These are phyloP conservation scores for Pythium vanterpoolii DNA, from an alignment of 352 stramenopile species.

Conservation along the genomic window DNA sequence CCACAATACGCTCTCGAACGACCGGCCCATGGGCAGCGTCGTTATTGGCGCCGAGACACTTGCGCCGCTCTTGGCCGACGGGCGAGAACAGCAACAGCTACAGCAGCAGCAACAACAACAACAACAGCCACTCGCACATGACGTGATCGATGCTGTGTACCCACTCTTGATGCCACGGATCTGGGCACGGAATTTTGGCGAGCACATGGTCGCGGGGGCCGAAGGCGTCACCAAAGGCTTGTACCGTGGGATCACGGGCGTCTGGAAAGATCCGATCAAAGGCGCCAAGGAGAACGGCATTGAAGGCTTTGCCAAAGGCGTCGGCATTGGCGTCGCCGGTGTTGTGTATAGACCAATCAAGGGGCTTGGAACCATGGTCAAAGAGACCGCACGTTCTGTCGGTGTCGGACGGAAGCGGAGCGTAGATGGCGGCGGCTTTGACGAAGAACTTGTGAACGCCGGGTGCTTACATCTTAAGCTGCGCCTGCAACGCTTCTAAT, in stretches of 20 bases:
- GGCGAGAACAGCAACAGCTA: background rate
- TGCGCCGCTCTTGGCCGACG: conserved; percentile 23
- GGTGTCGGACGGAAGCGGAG: conserved; percentile 52
- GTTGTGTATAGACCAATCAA: conserved; percentile 72
- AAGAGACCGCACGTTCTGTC: conserved; percentile 66
- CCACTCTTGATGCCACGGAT: conserved; percentile 56
- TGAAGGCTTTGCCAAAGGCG: conserved; percentile 70
- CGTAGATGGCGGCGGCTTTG: conserved; percentile 21
- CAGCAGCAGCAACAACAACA: conserved; percentile 5
- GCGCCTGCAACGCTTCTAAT: conserved; percentile 62
- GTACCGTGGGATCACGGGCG: conserved; percentile 66
- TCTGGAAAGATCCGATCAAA: conserved; percentile 79
- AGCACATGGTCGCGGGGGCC: conserved; percentile 75
- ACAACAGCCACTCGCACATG: background rate
- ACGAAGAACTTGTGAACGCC: conserved; percentile 54
- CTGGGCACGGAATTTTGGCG: conserved; percentile 75
- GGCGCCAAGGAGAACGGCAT: conserved; percentile 68
- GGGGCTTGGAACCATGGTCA: conserved; percentile 72
- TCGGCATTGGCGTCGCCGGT: conserved; percentile 63
- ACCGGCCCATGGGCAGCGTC: conserved; percentile 65
- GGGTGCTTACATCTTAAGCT: conserved; percentile 60
- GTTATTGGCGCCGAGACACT: conserved; percentile 42
- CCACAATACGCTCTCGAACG: conserved; percentile 62
- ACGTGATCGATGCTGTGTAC: conserved; percentile 51
- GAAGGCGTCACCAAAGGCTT: conserved; percentile 67